Base-by-base conservation (phyloP, 352 stramenopile species). In the Lagenidium giganteum region DNA sequence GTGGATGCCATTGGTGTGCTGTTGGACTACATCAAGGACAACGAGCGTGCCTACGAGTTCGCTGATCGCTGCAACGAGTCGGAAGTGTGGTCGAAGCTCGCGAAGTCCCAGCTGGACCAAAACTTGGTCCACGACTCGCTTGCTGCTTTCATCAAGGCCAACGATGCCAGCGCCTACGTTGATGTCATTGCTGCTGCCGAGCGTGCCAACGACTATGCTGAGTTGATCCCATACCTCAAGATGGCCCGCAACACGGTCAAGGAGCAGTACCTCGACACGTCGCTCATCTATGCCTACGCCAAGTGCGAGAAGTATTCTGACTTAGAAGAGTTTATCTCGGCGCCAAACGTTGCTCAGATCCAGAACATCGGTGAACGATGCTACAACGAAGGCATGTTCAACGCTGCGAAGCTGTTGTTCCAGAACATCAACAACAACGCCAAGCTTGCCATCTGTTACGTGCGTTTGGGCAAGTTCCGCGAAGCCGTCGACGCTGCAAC, bases 361-460 rank as follows among this genome's bases (percentile, higher is more conserved):
- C 96, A 99, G 78, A 93, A 85, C 60, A 98, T 98, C 66, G 96
- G 96, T 51, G 96, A 99, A 54, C 87, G 96, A 32, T 98, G 95
- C 47, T 99, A 98, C 67, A 83, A 96, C 46, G 96, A 99, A 77
- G 95, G 93, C 42, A 94, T 99, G 63, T 99, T 98, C 77, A 93
- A 98, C 52, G 96, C 97, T 28, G 96, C 96, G 3, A 99, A 98
- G 71, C 76, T 99, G 42, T 64, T 99, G 31, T 99, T 98, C 77
- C 92, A 96, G 59, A 99, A 97, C 68, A 99, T 99, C 71, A 98
- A 99, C 87, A 99, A 99, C 87, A 99, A 99, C 71, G 97, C 97
- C 23, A 99, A 99, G 83, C 83, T 99, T 36, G 96, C 97, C 23
- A 96, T 99, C 52, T 99, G 96, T 79, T 98, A 98, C 64, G 96